phyloP scores from a whole-genome alignment of 1,139 yeast species.

The Pneumocystis carinii region DNA sequence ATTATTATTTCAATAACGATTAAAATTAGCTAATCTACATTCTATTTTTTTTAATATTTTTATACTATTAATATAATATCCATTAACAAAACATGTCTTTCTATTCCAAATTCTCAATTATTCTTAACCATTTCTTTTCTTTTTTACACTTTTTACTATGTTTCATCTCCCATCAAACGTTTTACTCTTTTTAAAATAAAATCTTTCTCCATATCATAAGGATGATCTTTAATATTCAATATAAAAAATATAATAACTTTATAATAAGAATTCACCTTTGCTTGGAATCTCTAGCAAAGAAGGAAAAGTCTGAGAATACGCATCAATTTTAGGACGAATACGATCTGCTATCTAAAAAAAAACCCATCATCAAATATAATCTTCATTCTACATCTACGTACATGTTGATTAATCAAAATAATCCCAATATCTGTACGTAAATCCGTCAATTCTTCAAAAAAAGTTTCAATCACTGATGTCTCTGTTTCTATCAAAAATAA shows the following conservation, averaged over 20 bases:
- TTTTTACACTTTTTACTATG: background rate
- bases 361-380: background rate
- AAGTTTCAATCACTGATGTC: slow-evolving; percentile 56
- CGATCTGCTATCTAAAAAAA: slow-evolving; percentile 53
- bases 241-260: background rate
- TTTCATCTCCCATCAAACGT: slow-evolving; percentile 76
- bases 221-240: slow-evolving; percentile 46
- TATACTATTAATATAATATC: too few relatives aligned
- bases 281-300: slow-evolving; percentile 95
- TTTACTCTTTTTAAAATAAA: slow-evolving; percentile 86
- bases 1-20: background rate
- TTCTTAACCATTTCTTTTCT: background rate
- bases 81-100: background rate
- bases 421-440: slow-evolving; percentile 85
- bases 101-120: background rate
- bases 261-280: slow-evolving; percentile 26
- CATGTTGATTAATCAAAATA: slow-evolving; percentile 78
- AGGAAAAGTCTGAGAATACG: slow-evolving; percentile 82
- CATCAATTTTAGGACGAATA: slow-evolving; percentile 69
- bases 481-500: slow-evolving; percentile 34
- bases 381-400: slow-evolving; percentile 12
- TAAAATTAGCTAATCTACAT: background rate
- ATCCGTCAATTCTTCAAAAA: slow-evolving; percentile 60
- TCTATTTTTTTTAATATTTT: background rate
- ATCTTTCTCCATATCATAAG: slow-evolving; percentile 96